Percentiles rank a stretch among this genome's conserved stretches.
phyloP scores from a whole-genome alignment of 2,329 filamentous ascomycete genomes.

The Albophoma yamanashiensis region DNA sequence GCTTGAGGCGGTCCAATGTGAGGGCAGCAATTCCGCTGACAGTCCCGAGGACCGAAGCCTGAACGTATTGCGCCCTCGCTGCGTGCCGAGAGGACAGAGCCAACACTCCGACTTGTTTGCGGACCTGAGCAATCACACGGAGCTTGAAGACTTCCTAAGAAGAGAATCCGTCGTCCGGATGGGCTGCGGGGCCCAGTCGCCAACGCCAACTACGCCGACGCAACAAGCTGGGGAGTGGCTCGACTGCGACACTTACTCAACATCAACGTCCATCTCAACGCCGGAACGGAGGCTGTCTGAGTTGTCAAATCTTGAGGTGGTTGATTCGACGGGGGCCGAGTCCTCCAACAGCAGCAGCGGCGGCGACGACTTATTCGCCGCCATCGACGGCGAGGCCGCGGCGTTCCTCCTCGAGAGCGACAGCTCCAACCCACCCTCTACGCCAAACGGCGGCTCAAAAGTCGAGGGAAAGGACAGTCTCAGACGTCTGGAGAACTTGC shows the following conservation, averaged over 20 bases:
- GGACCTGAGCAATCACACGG: slow-evolving; percentile 6
- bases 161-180: neutral
- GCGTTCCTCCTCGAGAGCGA: slow-evolving; percentile 2
- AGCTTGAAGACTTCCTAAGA: slow-evolving; percentile 6
- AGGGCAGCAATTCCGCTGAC: neutral
- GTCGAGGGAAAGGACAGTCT: neutral
- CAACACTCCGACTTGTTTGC: slow-evolving; percentile 6
- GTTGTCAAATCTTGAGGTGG: neutral
- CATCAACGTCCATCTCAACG: neutral
- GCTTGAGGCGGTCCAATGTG: neutral
- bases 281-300: neutral
- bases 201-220: neutral
- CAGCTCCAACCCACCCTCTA: neutral
- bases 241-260: neutral
- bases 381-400: slow-evolving; percentile 6
- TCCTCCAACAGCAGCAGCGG: slow-evolving; percentile 3
- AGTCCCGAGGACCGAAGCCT: neutral
- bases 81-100: neutral
- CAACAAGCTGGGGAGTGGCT: neutral
- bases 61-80: neutral
- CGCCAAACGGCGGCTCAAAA: neutral
- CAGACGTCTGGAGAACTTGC: slow-evolving; percentile 21
- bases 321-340: neutral
- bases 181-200: neutral
- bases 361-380: slow-evolving; percentile 1